Base-by-base conservation (phyloP, 306 rosid species). In the Lathyrus tuberosus region DNA sequence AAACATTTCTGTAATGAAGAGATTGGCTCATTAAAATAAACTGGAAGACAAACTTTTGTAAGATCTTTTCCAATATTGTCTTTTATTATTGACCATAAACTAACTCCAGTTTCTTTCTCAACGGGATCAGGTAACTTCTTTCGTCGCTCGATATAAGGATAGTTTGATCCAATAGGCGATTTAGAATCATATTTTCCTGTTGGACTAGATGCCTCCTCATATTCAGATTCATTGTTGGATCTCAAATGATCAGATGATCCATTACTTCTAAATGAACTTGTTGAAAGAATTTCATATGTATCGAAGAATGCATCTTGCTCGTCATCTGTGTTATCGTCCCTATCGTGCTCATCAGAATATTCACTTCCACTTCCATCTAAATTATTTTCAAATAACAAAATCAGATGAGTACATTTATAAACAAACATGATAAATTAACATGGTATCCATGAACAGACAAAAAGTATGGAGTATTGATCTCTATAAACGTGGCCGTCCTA, bases 21-120 rank as follows among this genome's bases (percentile, higher is more conserved):
- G 28, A 94, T 82, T 44, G 99, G 99, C 75, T 94, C 97, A 46
- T 91, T 94, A 57, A 94, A 94, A 71, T 88, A 91, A 73, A 91
- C 99, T 26, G 97, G 99, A 44, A 94, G 97, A 73, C 97, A 90
- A 46, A 93, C 82, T 83, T 88, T 93, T 26, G 96, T 87, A 11
- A 93, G 97, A 80, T 93, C 97, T 83, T 88, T 93, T 70, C 98
- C 97, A 15, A 93, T 84, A 28, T 91, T 94, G 49, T 94, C 97
- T 72, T 94, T 94, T 71, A 94, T 87, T 79, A 91, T 87, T 69
- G 97, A 91, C 99, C 99, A 91, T 18, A 94, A 89, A 77, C 96
- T 88, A 42, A 94, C 79, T 30, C 96, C 81, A 75, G 69, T 87
- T 77, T 94, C 97, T 79, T 84, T 94, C 81, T 89, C 97, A 81